phyloP scores from a whole-genome alignment of 768 basidiomycete genomes.

The Pleurotus pulmonarius region DNA sequence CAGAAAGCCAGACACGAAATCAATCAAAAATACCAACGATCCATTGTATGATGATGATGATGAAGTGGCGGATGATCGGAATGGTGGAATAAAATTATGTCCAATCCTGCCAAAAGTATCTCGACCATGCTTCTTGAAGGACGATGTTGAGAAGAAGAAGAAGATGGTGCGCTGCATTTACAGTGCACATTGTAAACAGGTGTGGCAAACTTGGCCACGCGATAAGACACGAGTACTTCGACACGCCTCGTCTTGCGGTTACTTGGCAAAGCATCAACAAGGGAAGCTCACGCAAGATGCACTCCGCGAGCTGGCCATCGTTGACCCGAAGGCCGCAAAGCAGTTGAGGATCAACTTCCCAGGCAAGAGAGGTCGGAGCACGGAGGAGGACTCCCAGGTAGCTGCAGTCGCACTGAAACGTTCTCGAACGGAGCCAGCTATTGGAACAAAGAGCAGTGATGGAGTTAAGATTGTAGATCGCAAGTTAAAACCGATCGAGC shows the following conservation, averaged over 20 bases:
- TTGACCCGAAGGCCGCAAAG: not conserved
- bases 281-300: not conserved
- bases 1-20: conserved; percentile 5
- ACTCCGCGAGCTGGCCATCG: not conserved
- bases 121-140: not conserved
- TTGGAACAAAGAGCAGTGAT: not conserved
- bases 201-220: conserved; percentile 5
- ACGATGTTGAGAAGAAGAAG: not conserved
- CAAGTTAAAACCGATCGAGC: not conserved
- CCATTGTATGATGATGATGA: not conserved
- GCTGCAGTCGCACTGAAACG: not conserved
- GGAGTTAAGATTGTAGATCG: not conserved
- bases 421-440: no score
- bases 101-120: not conserved
- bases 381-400: not conserved
- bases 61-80: conserved; percentile 1
- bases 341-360: not conserved
- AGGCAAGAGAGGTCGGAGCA: not conserved
- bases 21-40: not conserved
- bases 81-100: not conserved
- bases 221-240: not conserved
- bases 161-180: conserved; percentile 3
- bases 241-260: conserved; percentile 1
- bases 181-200: conserved; percentile 1
- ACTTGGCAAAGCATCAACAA: not conserved